Base-by-base conservation (phyloP, 495 filamentous ascomycete species). In the Neurospora discreta region DNA sequence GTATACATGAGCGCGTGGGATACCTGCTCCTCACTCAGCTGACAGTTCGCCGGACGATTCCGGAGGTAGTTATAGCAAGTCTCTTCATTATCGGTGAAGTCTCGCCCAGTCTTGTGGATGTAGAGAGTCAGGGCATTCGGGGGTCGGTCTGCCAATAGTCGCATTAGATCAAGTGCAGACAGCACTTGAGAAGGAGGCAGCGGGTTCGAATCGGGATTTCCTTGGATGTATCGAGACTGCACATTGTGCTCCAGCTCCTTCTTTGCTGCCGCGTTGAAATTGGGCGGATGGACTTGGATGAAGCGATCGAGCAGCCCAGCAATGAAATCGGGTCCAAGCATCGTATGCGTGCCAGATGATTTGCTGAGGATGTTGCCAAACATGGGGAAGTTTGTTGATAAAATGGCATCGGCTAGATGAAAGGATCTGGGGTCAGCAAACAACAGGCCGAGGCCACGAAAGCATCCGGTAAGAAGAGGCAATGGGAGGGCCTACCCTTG, bases 1-100 rank as follows among this genome's bases (percentile, higher is more conserved):
- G 85, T 82, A 80, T 92, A 97, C 20, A 96, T 88, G 68, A 99
- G 83, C 5, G 91, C 92, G 70, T 87, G 87, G 10, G 93, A 90
- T 52, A 98, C 88, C 76, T 97, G 91, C 75, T 90, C 89, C 78
- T 97, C 94, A 74, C 85, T 88, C 76, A 95, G 87, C 68, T 90
- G 88, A 65, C 90, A 87, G 68, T 86, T 88, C 42, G 89, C 86
- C 70, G 88, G 86, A n/a, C 87, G 84, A 68, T 84, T 88, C 58
- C 94, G 87, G 60, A 92, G 82, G 46, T 92, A 82, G 11, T 75
- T 68, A 20, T 74, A 74, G 75, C 85, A 87, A 8, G 81, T 81
- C 18, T 86, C 84, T 58, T 87, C 84, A 72, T 85, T 84, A 7
- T 75, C 69, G 1, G 86, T 87, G 68, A 87, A 87, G 41, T 81